A percentile compares a stretch with the other conserved stretches of the same genome.
phyloP scores from a whole-genome alignment of 2,329 filamentous ascomycete genomes.

The Ophiocordyceps camponoti-leonardi region DNA sequence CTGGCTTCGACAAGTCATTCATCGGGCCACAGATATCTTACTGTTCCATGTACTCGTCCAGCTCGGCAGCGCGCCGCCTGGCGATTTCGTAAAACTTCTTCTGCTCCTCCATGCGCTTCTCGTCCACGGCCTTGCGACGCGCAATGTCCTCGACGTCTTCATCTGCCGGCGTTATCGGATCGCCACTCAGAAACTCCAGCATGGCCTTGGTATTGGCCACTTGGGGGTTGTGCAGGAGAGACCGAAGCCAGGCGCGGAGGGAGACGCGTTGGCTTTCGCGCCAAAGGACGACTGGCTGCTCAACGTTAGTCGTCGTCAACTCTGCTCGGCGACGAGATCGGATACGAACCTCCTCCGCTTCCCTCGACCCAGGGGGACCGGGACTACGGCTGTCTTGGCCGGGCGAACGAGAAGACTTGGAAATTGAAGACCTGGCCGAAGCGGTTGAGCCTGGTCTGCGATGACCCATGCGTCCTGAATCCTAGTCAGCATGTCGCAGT shows the following conservation, averaged over 20 bases:
- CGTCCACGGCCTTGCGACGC: constrained; percentile 65
- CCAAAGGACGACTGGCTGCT: constrained; percentile 45
- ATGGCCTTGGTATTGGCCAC: constrained; percentile 72
- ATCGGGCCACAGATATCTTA: constrained; percentile 20
- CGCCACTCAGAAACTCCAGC: constrained; percentile 59
- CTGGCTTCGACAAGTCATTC: background rate
- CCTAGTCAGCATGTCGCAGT: background rate
- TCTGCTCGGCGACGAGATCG: background rate
- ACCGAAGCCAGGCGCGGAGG: constrained; percentile 76
- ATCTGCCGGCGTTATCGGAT: constrained; percentile 59
- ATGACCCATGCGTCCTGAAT: constrained; percentile 1
- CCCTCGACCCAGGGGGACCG: constrained; percentile 5
- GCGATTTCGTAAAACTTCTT: constrained; percentile 92
- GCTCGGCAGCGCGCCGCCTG: constrained; percentile 69
- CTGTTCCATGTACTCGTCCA: constrained; percentile 97
- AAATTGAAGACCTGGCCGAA: constrained; percentile 14
- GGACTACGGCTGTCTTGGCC: constrained; percentile 14
- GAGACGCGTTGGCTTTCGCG: constrained; percentile 86
- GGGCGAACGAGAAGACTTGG: constrained; percentile 15
- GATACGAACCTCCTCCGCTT: constrained; percentile 10
- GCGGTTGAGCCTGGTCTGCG: constrained; percentile 11
- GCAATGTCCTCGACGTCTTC: constrained; percentile 73
- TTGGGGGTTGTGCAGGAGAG: constrained; percentile 66
- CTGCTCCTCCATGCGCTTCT: constrained; percentile 81
- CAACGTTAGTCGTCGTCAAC: constrained; percentile 8